phyloP scores from a whole-genome alignment of 2,329 filamentous ascomycete species.

The Talaromyces marneffei region DNA sequence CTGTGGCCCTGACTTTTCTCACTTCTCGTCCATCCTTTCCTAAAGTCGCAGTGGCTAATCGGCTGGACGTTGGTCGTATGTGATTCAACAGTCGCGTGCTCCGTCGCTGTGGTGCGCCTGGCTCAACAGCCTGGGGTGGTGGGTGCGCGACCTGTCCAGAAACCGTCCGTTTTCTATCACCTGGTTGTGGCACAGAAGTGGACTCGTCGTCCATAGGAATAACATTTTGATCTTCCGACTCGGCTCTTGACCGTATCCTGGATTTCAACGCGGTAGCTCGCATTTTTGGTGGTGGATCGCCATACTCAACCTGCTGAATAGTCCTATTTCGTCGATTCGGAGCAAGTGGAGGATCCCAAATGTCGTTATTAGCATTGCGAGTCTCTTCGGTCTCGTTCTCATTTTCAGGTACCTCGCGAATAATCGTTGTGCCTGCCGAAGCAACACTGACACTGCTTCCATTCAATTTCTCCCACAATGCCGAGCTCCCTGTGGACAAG shows the following conservation, averaged over 20 bases:
- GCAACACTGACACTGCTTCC: slow-evolving; percentile 41
- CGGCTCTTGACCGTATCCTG: slow-evolving; percentile 35
- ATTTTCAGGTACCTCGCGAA: slow-evolving; percentile 58
- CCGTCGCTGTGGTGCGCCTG: slow-evolving; percentile 58
- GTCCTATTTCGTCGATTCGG: slow-evolving; percentile 49
- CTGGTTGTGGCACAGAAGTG: slow-evolving; percentile 30
- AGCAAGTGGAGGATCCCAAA: slow-evolving; percentile 40
- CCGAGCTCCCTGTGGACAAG: slow-evolving; percentile 37
- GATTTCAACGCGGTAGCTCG: slow-evolving; percentile 47
- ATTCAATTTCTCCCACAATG: slow-evolving; percentile 46
- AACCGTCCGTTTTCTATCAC: slow-evolving; percentile 82
- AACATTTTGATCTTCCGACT: slow-evolving; percentile 35
- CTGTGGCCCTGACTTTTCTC: slow-evolving; percentile 76
- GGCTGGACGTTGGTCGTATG: slow-evolving; percentile 60
- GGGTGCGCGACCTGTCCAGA: slow-evolving; percentile 65
- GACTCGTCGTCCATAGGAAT: slow-evolving; percentile 29
- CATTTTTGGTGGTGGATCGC: slow-evolving; percentile 60
- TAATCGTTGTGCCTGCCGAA: slow-evolving; percentile 26
- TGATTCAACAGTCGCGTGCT: slow-evolving; percentile 68
- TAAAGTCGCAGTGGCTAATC: slow-evolving; percentile 55
- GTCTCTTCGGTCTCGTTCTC: slow-evolving; percentile 41
- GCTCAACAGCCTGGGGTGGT: slow-evolving; percentile 56
- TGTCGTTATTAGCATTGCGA: slow-evolving; percentile 28
- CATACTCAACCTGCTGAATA: slow-evolving; percentile 45
- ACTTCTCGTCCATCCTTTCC: slow-evolving; percentile 65